Conservation (phyloP, 2,329 filamentous ascomycete genomes). For the Xylariaceae sp. region DNA sequence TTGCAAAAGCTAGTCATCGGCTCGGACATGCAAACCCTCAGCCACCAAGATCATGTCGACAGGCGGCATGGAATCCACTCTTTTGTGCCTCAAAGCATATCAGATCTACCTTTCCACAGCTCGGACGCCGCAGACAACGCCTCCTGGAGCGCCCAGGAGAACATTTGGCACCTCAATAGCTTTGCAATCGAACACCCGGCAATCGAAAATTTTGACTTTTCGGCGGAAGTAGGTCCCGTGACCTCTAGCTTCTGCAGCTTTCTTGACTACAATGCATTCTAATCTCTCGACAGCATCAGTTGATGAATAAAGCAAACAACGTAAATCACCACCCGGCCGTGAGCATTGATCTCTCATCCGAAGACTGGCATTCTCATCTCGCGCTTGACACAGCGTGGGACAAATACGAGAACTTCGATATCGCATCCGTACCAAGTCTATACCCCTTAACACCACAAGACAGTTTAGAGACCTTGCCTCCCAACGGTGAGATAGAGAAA, state of each 20-base stretch:
- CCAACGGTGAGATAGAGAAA: background rate
- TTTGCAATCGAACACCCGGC: background rate
- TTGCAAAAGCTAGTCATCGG: too few species aligned
- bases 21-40: constrained; percentile 11
- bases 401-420: background rate
- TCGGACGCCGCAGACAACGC: background rate
- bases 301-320: background rate
- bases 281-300: background rate
- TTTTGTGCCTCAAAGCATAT: background rate
- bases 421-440: background rate
- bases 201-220: background rate
- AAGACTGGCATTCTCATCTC: constrained; percentile 1
- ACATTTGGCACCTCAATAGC: background rate
- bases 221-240: constrained; percentile 1
- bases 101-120: background rate
- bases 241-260: background rate
- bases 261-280: background rate
- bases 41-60: background rate
- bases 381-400: background rate
- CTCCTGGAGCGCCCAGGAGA: background rate
- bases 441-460: constrained; percentile 1
- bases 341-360: background rate
- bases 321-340: background rate
- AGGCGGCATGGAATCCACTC: constrained; percentile 1
- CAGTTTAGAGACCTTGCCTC: background rate